Evolutionary conservation across 352 stramenopile genomes (phyloP), one percentile per base, ranked within the genome.

Genomic region (Thalassiosira exigua): DNA sequence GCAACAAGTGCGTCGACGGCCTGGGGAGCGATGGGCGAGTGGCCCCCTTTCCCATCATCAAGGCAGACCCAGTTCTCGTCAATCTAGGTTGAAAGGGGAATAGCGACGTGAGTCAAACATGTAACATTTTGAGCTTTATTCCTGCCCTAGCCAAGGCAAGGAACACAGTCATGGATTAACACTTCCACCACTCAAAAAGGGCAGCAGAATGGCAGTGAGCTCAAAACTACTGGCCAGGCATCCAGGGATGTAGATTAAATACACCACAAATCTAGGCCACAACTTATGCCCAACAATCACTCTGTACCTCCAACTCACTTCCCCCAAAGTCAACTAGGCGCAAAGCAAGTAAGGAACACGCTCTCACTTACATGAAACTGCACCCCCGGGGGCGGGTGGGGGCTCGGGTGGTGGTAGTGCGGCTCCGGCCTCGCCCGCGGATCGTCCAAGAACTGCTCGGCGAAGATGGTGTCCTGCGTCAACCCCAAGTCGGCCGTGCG

Each of bases 41-140:
- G 76, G 9, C 42, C 30, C 1, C 79, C 82, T 14, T 61, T 70
- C 4, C 77, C 75, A 58, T 90, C 78, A 46, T 88, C 79, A 3
- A 92, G 57, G 27, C 78, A 75, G 30, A 92, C 64, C 84, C 81
- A 92, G 60, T 86, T 92, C 80, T 79, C 81, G 72, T 72, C 81
- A 65, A 84, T 87, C 79, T 52, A 48, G 48, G 24, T 17, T 21
- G 22, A 22, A 52, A 44, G 1, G 39, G 36, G 14, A 24, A 21
- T 22, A 21, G 7, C 24, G 44, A 53, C 44, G 61, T 36, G 27
- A 12, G 42, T 27, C 24, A 44, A 44, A 14, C 36, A 7, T 44
- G n/a, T n/a, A n/a, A n/a, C n/a, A n/a, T n/a, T n/a, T n/a, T n/a
- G n/a, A n/a, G n/a, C n/a, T n/a, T n/a, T n/a, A n/a, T n/a, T n/a